Base-by-base conservation (phyloP, 805 yeast genomes). In the Saturnispora mendoncae region DNA sequence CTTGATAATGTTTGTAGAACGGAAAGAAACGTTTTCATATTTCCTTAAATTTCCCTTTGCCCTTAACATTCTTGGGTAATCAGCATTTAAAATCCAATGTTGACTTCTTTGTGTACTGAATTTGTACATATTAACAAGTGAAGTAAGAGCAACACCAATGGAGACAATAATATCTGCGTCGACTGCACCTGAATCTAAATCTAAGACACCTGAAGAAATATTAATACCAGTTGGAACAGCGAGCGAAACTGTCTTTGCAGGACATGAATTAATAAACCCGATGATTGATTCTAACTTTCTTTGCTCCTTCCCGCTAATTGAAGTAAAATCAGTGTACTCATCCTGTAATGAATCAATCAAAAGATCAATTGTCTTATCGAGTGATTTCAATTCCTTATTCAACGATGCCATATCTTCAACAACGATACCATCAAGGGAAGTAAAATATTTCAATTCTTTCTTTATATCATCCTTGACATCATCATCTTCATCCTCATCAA, bases 281-380 rank as follows among this genome's bases (percentile, higher is more conserved):
- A 84, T 72, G 15, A 84, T 58, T 26, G 65, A 61, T 23, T 57
- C 54, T 8, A 73, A 66, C 18, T 52, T 51, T 19, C 60, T 51
- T 17, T 68, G 48, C 39, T 74, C 79, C 35, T 58, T 58, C 13
- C 62, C 68, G 38, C 62, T 65, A 30, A 80, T 58, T 55, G 83
- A 92, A 25, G 71, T 70, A 39, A 84, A 60, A 41, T 74, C 81
- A 19, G 76, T 72, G 51, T 84, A 92, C 49, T 75, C 80, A 0
- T 95, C 96, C 55, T 84, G 95, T 50, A 87, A 66, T 1, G 87
- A 92, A 58, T 87, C 97, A 15, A 87, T 54, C 8, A 86, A 72
- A 45, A 87, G 65, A 55, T 86, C 95, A 13, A 84, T 76, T 0
- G 94, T 72, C 34, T 80, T 83, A 15, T 25, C 33, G 30, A 78